Conservation (phyloP, 2,329 filamentous ascomycete species). For the Fusarium lyarnte region DNA sequence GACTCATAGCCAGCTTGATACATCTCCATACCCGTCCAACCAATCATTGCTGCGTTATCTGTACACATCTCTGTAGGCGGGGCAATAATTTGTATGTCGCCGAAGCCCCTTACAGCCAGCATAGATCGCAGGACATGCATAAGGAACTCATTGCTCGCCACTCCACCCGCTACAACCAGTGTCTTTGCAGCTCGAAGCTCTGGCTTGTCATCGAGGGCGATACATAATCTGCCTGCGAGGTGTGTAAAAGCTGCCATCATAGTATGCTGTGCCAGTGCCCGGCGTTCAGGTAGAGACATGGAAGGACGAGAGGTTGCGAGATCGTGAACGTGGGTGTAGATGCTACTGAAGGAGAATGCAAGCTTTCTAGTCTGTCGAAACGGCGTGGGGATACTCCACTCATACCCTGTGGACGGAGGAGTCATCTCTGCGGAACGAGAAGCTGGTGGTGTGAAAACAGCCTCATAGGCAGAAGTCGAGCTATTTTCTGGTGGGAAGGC, state of each 20-base stretch:
- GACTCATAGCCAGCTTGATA: conserved; percentile 79
- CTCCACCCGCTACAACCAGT: conserved; percentile 88
- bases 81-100: conserved; percentile 69
- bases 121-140: conserved; percentile 68
- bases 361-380: conserved; percentile 67
- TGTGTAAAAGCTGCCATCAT: conserved; percentile 92
- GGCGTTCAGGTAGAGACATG: conserved; percentile 68
- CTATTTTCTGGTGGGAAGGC: conserved; percentile 65
- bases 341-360: conserved; percentile 77
- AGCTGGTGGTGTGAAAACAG: conserved; percentile 66
- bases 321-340: conserved; percentile 64
- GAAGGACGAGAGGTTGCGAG: conserved; percentile 53
- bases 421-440: conserved; percentile 67
- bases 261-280: conserved; percentile 73
- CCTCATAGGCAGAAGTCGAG: conserved; percentile 44
- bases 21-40: conserved; percentile 94
- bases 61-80: conserved; percentile 86
- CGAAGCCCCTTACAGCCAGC: conserved; percentile 73
- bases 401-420: conserved; percentile 51
- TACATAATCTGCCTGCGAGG: conserved; percentile 76
- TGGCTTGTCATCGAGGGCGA: conserved; percentile 64
- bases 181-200: conserved; percentile 58
- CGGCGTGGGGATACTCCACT: conserved; percentile 76
- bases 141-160: conserved; percentile 86
- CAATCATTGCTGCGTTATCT: conserved; percentile 98